Base-by-base conservation (phyloP, 2,329 filamentous ascomycete species). In the Sclerotiophoma versabilis region DNA sequence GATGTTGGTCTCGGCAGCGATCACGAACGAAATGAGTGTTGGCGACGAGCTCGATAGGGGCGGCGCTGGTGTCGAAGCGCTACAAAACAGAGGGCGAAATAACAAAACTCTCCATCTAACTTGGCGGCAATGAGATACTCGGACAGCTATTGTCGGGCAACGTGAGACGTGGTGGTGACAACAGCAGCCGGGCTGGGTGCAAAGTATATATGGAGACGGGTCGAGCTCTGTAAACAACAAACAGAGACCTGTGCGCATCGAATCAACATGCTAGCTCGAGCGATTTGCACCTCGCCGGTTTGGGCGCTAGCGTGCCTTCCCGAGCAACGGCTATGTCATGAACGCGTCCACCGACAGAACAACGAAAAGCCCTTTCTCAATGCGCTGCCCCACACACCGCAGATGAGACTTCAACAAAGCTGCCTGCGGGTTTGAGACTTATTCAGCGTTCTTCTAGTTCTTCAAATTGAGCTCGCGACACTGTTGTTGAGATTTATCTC, bases 91-190 rank as follows among this genome's bases (percentile, higher is more conserved):
- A 66, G 66, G 71, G 57, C 62, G 66, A 59, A 58, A 70, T 74
- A 74, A 74, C 57, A 63, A 73, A 73, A 71, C 67, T 74, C 63
- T 74, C 71, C 72, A 74, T 75, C 67, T 74, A 75, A 75, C 66
- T 69, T 68, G 68, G 66, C 67, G 65, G 55, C 70, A 56, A 73
- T 73, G 71, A 74, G 71, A 76, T 75, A 73, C 65, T 66, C 66
- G 56, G 58, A 58, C 59, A 66, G 66, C 65, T 49, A 54, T 63
- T 54, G 62, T 60, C 60, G 59, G 57, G 47, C 46, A 62, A 64
- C 63, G 62, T 58, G 65, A 68, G 62, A 54, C 51, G 63, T 64
- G 63, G 55, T 68, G 58, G 59, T 66, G 68, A 62, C 50, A 59
- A 49, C 51, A 60, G 62, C 65, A 60, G 59, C 54, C 54, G 55